Evolutionary conservation across 2,329 filamentous ascomycete species (phyloP).

Genomic region (Colletotrichum sp.): DNA sequence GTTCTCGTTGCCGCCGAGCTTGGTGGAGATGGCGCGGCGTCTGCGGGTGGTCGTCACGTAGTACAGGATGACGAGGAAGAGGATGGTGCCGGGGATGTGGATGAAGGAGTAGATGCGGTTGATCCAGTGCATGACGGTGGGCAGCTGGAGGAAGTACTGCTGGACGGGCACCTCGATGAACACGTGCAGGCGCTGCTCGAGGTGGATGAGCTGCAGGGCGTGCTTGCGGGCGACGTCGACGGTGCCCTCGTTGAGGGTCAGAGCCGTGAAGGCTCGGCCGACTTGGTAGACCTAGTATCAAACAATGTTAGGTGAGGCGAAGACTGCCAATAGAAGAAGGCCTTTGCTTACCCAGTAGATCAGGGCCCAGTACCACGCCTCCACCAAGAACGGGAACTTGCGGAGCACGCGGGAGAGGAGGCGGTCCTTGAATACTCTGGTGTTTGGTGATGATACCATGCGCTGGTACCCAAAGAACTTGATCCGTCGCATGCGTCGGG

Average conservation of each 20-base stretch:
- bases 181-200: conserved; percentile 68
- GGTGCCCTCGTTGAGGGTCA: conserved; percentile 71
- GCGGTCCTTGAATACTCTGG: conserved; percentile 61
- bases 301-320: background rate
- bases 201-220: conserved; percentile 68
- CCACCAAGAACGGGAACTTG: conserved; percentile 74
- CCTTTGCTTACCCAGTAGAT: conserved; percentile 74
- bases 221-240: conserved; percentile 72
- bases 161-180: conserved; percentile 71
- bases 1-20: conserved; percentile 29
- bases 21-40: conserved; percentile 36
- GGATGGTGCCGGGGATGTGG: conserved; percentile 77
- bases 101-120: conserved; percentile 80
- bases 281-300: conserved; percentile 70
- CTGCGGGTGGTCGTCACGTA: conserved; percentile 72
- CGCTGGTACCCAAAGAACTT: conserved; percentile 31
- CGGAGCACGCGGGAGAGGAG: conserved; percentile 67
- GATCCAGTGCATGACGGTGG: conserved; percentile 67
- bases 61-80: conserved; percentile 69
- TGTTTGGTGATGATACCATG: conserved; percentile 65
- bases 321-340: background rate
- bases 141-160: conserved; percentile 51
- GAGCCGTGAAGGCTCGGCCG: conserved; percentile 72
- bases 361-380: conserved; percentile 79
- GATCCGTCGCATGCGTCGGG: conserved; percentile 36